Base-by-base conservation (phyloP, 2,329 filamentous ascomycete genomes). In the Epichloe sp. region DNA sequence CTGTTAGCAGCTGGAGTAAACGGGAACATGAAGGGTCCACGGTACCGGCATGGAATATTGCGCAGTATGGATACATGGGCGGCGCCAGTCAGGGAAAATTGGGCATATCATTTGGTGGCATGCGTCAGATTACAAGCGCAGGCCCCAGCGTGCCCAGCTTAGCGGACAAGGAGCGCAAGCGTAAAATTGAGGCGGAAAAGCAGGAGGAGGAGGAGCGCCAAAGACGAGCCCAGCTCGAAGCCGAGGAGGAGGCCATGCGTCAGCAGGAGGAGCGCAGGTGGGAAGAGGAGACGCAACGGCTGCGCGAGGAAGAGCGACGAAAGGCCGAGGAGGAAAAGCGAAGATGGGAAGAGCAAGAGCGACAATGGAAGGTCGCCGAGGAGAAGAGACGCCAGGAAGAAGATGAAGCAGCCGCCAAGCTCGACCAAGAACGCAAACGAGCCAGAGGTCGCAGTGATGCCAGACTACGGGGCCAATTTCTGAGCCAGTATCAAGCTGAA, bases 31-130 rank as follows among this genome's bases (percentile, higher is more conserved):
- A 96, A 66, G 80, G 79, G 15, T 77, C 76, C 44, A 96, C 90
- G 2, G 77, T 83, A 26, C 93, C 93, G 0, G 93, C 93, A 1
- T 98, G 93, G 93, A 98, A 97, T 64, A 97, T 97, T 59, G 86
- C 90, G 52, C 93, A 98, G 65, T 98, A 98, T 64, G 90, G 93
- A 7, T 98, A 96, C 68, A 93, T 97, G 85, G 93, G 93, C 52
- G 93, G 93, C 47, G 93, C 93, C 26, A 96, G 88, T 62, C 93
- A 98, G 66, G 91, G 88, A 3, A 97, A 95, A 60, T 82, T 96
- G 55, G 93, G 93, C 17, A 88, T 98, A 59, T 82, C 87, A 11
- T 97, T 97, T 67, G 93, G 93, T 51, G 88, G 84, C 17, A 80
- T 90, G 59, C 81, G 93, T 54, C 93, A 98, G 69, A 97, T 98